Evolutionary conservation across 805 yeast species (phyloP).

Genomic region (Metschnikowia orientalis): DNA sequence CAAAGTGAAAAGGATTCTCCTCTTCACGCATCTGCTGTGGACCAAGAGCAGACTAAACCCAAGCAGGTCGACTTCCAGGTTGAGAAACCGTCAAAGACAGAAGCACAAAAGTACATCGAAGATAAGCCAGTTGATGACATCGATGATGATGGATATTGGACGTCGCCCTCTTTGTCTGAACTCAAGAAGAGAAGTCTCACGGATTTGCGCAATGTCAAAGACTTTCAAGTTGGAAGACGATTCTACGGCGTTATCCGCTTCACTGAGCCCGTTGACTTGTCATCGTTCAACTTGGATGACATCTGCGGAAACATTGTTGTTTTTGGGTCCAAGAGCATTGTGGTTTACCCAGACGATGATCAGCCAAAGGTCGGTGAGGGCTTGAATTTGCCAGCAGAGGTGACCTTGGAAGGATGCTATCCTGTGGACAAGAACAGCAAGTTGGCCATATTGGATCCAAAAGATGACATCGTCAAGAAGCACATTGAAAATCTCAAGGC

Average conservation of each 20-base stretch:
- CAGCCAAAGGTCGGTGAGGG: conserved; percentile 65
- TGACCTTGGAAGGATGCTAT: conserved; percentile 74
- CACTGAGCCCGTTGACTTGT: conserved; percentile 76
- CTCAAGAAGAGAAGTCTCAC: conserved; percentile 55
- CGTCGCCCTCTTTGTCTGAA: conserved; percentile 68
- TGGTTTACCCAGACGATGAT: conserved; percentile 67
- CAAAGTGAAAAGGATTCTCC: conserved; percentile 33
- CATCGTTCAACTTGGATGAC: conserved; percentile 55
- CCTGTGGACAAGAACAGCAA: conserved; percentile 72
- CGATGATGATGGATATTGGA: conserved; percentile 81
- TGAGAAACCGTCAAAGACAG: conserved; percentile 6
- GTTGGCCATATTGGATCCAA: conserved; percentile 70
- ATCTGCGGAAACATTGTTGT: conserved; percentile 63
- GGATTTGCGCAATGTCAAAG: conserved; percentile 58
- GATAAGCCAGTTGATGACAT: conserved; percentile 27
- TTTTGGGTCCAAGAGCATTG: conserved; percentile 56
- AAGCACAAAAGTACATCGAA: conserved; percentile 13
- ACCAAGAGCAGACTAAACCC: conserved; percentile 15
- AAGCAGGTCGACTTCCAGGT: conserved; percentile 33
- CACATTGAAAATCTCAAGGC: conserved; percentile 66
- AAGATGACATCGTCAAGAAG: conserved; percentile 62
- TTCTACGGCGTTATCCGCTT: conserved; percentile 77
- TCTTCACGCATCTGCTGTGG: conserved; percentile 1
- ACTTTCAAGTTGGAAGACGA: conserved; percentile 73
- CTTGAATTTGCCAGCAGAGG: conserved; percentile 67